Evolutionary conservation across 2,329 filamentous ascomycete species (phyloP).

Genomic region (Aureobasidium namibiae): DNA sequence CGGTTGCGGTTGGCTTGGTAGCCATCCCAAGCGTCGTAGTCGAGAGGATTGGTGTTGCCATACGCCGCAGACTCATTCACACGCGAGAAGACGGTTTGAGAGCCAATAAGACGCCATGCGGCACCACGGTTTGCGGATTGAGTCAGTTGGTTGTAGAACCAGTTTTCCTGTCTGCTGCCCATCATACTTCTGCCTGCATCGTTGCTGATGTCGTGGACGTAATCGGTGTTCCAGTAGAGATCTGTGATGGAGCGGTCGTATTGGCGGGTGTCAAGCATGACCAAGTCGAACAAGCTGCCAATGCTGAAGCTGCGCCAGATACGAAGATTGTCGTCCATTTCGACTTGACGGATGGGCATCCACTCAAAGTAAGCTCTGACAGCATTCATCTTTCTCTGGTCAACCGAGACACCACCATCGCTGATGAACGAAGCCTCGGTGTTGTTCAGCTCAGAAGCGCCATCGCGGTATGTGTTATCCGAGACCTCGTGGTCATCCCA

Average conservation of each 20-base stretch:
- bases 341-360: constrained; percentile 54
- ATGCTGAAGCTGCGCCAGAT: constrained; percentile 61
- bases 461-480: constrained; percentile 59
- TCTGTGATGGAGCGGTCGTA: constrained; percentile 60
- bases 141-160: constrained; percentile 52
- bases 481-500: constrained; percentile 60
- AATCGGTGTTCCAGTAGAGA: constrained; percentile 49
- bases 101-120: constrained; percentile 63
- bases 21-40: constrained; percentile 57
- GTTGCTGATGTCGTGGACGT: constrained; percentile 54
- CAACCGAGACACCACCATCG: constrained; percentile 52
- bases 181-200: constrained; percentile 62
- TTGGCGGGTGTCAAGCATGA: constrained; percentile 61
- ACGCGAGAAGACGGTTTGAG: constrained; percentile 60
- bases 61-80: constrained; percentile 41
- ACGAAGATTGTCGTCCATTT: constrained; percentile 61
- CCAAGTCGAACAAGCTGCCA: constrained; percentile 55
- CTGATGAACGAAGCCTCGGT: constrained; percentile 57
- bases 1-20: constrained; percentile 64
- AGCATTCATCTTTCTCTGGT: constrained; percentile 65
- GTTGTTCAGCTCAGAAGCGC: constrained; percentile 54
- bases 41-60: constrained; percentile 36
- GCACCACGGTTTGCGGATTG: constrained; percentile 52
- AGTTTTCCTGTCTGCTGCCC: constrained; percentile 64
- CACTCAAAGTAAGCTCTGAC: constrained; percentile 64